phyloP scores from a whole-genome alignment of 345 rosid species.

The Gossypium ekmanianum region DNA sequence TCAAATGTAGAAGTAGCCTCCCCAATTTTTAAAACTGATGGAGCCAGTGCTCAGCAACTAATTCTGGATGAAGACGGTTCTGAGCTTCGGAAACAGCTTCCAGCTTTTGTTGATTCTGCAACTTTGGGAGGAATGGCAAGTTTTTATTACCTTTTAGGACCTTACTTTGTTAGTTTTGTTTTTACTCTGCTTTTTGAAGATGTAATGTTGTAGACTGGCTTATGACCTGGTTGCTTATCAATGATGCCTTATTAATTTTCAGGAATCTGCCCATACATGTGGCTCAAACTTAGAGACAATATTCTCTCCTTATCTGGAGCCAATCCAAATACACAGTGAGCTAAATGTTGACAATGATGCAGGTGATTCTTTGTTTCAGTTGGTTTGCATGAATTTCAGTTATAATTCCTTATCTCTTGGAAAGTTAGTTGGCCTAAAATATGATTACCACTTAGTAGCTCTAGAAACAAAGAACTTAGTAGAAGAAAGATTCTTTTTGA shows the following conservation, averaged over 20 bases:
- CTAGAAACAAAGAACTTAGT: background rate
- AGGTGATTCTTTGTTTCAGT: slow-evolving; percentile 25
- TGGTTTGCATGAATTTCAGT: slow-evolving; percentile 1
- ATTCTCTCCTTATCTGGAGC: slow-evolving; percentile 71
- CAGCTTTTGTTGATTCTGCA: slow-evolving; percentile 6
- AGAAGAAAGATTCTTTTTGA: background rate
- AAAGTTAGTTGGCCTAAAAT: background rate
- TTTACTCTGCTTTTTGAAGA: background rate
- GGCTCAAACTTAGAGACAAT: slow-evolving; percentile 63
- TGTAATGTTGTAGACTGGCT: background rate
- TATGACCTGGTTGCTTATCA: background rate
- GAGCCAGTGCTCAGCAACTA: slow-evolving; percentile 8
- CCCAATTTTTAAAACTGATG: slow-evolving; percentile 7
- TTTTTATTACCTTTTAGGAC: background rate
- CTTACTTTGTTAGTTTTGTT: background rate
- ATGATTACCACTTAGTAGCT: background rate
- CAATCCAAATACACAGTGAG: slow-evolving; percentile 34
- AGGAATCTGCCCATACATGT: slow-evolving; percentile 42
- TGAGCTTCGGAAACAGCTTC: slow-evolving; percentile 11
- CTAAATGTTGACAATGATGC: slow-evolving; percentile 38
- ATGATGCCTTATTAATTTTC: slow-evolving; percentile 12
- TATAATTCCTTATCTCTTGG: background rate
- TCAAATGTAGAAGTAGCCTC: slow-evolving; percentile 9
- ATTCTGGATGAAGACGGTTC: slow-evolving; percentile 6
- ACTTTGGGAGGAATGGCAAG: slow-evolving; percentile 15